Evolutionary conservation across 176 grass and related monocot genomes (phyloP).

Genomic region (sorghum (Sorghum bicolor)): Sorghum_bicolor_NCBIv3 NC_012874.2:3529001-3529500

Average conservation of each 20-base stretch:
- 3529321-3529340: conserved; percentile 11
- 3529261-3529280: background rate
- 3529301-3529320: conserved; percentile 14
- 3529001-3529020: background rate
- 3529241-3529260: background rate
- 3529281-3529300: conserved; percentile 1
- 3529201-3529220: background rate
- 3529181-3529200: background rate
- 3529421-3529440: conserved; percentile 36
- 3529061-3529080: background rate
- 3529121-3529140: background rate
- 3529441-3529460: conserved; percentile 42
- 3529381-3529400: conserved; percentile 39
- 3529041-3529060: background rate
- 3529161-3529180: background rate
- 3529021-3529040: background rate
- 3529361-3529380: background rate
- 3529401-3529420: conserved; percentile 32
- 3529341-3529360: background rate
- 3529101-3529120: background rate
- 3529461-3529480: conserved; percentile 36
- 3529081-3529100: background rate
- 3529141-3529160: background rate
- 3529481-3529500: conserved; percentile 47
- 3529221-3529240: background rate